Evolutionary conservation across 208 protist genomes (phyloP).

Genomic region (Leishmania braziliensis): DNA sequence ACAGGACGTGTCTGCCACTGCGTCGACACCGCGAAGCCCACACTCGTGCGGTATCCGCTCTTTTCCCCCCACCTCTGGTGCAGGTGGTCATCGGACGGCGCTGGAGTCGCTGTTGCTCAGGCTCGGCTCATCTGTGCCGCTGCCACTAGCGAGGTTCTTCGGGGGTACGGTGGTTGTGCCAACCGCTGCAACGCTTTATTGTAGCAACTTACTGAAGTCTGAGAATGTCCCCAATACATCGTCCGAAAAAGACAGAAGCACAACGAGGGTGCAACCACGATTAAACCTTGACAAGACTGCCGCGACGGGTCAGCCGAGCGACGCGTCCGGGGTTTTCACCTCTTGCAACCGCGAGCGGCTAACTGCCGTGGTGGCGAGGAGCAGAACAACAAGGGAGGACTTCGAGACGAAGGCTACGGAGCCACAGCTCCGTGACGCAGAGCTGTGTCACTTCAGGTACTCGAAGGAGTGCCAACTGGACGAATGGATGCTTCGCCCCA

Average conservation of each 20-base stretch:
- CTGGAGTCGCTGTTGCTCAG: background rate
- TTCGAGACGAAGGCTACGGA: conserved; percentile 5
- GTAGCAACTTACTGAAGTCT: background rate
- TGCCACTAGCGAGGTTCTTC: too few species aligned
- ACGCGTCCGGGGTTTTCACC: background rate
- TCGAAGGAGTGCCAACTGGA: conserved; percentile 19
- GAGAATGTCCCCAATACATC: background rate
- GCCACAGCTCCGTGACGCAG: conserved; percentile 8
- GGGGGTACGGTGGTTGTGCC: background rate
- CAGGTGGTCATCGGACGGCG: background rate
- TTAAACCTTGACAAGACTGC: background rate
- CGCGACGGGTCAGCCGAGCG: background rate
- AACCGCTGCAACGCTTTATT: background rate
- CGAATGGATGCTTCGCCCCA: conserved; percentile 17
- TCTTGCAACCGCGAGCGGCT: background rate
- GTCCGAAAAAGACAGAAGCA: too few species aligned
- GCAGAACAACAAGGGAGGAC: background rate
- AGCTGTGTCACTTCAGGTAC: conserved; percentile 12
- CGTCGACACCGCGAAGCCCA: background rate
- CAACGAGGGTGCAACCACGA: background rate
- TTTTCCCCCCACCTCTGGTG: too few species aligned
- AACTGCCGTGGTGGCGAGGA: background rate
- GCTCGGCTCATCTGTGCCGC: background rate
- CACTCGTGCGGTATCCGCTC: background rate
- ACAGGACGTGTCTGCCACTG: background rate